A percentile compares a stretch with the other conserved stretches of the same genome.
These are phyloP conservation scores for Bombardia bombarda DNA, from an alignment of 495 filamentous ascomycete species.

Conservation along the genomic window DNA sequence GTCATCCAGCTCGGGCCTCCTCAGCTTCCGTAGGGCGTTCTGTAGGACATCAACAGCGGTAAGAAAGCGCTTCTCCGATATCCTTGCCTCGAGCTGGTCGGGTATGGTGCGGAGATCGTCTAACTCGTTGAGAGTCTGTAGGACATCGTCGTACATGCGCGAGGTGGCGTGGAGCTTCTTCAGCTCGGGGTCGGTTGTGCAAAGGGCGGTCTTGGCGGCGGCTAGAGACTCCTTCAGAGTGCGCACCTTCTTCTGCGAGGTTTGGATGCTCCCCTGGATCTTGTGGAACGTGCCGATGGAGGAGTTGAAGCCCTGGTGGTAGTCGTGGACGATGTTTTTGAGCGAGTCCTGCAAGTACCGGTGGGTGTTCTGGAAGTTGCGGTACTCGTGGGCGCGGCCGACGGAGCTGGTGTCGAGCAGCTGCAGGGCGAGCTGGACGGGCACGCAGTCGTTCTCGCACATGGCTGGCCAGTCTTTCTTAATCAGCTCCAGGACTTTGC, in stretches of 20 bases:
- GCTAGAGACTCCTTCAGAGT: constrained; percentile 72
- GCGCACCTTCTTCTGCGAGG: constrained; percentile 78
- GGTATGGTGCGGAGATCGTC: constrained; percentile 87
- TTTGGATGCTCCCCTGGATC: constrained; percentile 87
- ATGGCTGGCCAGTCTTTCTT: constrained; percentile 87
- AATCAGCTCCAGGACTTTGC: constrained; percentile 53
- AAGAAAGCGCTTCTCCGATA: constrained; percentile 93
- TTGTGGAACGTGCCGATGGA: constrained; percentile 98
- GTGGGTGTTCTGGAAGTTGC: constrained; percentile 73
- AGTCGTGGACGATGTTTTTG: constrained; percentile 95
- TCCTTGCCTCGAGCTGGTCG: constrained; percentile 83
- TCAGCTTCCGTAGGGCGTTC: constrained; percentile 71
- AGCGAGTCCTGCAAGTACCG: constrained; percentile 79
- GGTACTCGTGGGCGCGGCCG: constrained; percentile 79
- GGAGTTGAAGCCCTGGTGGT: constrained; percentile 98
- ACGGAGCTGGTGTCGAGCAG: constrained; percentile 90
- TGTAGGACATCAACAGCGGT: constrained; percentile 87
- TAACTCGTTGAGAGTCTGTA: constrained; percentile 75
- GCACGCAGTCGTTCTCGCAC: constrained; percentile 77
- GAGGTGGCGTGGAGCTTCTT: constrained; percentile 79
- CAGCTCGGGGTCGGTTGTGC: constrained; percentile 83
- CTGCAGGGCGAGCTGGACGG: constrained; percentile 86
- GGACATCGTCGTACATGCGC: constrained; percentile 83
- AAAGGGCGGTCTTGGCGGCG: constrained; percentile 73
- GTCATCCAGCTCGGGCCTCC: constrained; percentile 81